Evolutionary conservation across 257 asterid species (phyloP).

Genomic region (Vinca minor): DNA sequence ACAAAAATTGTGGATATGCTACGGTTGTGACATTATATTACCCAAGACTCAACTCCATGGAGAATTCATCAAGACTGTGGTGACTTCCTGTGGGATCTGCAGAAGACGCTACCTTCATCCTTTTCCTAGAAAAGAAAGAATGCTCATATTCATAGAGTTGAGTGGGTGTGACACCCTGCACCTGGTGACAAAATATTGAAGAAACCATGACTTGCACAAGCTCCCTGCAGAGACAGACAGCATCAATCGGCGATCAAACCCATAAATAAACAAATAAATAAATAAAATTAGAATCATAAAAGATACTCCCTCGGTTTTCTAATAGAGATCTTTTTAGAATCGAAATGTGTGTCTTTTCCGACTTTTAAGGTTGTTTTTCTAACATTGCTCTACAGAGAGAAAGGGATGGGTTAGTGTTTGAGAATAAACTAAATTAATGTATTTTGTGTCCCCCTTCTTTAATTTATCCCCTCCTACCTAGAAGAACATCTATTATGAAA

Average conservation of each 20-base stretch:
- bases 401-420: too few relatives aligned
- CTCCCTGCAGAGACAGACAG: neutral
- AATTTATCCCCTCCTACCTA: too few relatives aligned
- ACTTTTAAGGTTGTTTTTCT: too few relatives aligned
- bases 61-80: constrained; percentile 8
- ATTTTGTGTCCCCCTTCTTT: too few relatives aligned
- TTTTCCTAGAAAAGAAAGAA: constrained; percentile 4
- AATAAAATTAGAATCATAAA: too few relatives aligned
- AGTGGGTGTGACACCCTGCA: neutral
- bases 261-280: too few relatives aligned
- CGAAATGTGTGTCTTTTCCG: too few relatives aligned
- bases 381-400: too few relatives aligned
- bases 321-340: too few relatives aligned
- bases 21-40: constrained; percentile 7
- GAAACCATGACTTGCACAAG: neutral
- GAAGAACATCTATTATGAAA: too few relatives aligned
- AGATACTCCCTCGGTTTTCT: too few relatives aligned
- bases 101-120: constrained; percentile 12
- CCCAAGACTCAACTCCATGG: constrained; percentile 26
- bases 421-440: too few relatives aligned
- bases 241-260: neutral
- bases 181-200: neutral
- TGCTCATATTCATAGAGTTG: neutral
- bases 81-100: constrained; percentile 5
- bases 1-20: neutral